Percentiles rank a stretch among this genome's conserved stretches.
phyloP scores from a whole-genome alignment of 306 rosid genomes.

The Quercus alba region DNA sequence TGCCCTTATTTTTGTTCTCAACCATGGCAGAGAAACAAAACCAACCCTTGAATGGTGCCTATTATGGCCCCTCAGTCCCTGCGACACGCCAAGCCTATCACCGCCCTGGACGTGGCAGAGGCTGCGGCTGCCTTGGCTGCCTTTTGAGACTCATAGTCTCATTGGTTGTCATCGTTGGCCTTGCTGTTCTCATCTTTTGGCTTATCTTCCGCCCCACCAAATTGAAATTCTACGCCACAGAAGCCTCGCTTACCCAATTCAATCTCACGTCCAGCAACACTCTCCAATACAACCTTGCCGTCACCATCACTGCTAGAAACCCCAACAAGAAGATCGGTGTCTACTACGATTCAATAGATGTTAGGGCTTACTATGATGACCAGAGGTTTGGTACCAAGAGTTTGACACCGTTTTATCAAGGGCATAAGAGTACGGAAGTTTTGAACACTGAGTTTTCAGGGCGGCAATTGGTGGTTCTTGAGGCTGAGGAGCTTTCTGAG shows the following conservation, averaged over 20 bases:
- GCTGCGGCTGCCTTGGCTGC: slow-evolving; percentile 29
- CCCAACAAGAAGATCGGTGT: slow-evolving; percentile 36
- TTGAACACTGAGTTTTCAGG: neutral
- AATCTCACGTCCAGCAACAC: too few relatives aligned
- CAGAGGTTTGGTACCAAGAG: slow-evolving; percentile 5
- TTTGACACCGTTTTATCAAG: slow-evolving; percentile 14
- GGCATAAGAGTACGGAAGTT: neutral
- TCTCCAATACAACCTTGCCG: slow-evolving; percentile 27
- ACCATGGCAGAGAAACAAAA: slow-evolving; percentile 47
- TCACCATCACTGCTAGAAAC: slow-evolving; percentile 45
- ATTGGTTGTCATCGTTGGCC: too few relatives aligned
- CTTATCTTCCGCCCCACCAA: too few relatives aligned
- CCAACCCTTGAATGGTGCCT: slow-evolving; percentile 62
- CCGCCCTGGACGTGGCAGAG: slow-evolving; percentile 38
- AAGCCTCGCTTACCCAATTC: too few relatives aligned
- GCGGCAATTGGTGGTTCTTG: neutral
- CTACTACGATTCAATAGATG: slow-evolving; percentile 40
- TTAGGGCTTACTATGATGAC: slow-evolving; percentile 24
- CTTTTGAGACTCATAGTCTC: too few relatives aligned
- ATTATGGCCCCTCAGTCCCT: slow-evolving; percentile 81
- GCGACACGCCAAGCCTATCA: slow-evolving; percentile 36
- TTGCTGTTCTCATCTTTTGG: too few relatives aligned
- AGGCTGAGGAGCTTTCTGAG: neutral
- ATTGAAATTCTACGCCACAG: too few relatives aligned
- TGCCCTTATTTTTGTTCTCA: too few relatives aligned